Conservation (phyloP, 768 basidiomycete species). For the Mycena capillaripes region DNA sequence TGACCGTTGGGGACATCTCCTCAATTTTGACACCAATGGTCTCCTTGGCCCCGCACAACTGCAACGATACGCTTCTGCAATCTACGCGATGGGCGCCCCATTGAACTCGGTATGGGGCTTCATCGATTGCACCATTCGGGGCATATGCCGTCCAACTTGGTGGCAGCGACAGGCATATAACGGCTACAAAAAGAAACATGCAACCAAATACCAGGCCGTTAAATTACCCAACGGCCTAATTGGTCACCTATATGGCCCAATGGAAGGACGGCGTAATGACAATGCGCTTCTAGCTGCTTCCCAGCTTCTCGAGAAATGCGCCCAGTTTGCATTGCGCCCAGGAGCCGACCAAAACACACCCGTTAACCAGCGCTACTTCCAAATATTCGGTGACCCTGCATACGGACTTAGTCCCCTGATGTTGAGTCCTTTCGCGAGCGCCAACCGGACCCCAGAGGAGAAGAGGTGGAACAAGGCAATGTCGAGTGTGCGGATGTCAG, state of each 20-base stretch:
- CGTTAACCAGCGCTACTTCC: slow-evolving; percentile 27
- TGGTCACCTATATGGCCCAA: slow-evolving; percentile 37
- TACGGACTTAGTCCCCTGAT: slow-evolving; percentile 36
- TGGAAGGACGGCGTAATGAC: slow-evolving; percentile 40
- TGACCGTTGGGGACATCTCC: slow-evolving; percentile 36
- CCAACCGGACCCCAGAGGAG: slow-evolving; percentile 16
- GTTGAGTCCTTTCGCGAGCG: slow-evolving; percentile 33
- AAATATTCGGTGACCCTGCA: slow-evolving; percentile 41
- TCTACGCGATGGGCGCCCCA: slow-evolving; percentile 34
- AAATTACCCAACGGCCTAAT: slow-evolving; percentile 39
- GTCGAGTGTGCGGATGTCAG: slow-evolving; percentile 39
- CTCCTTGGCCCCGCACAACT: slow-evolving; percentile 23
- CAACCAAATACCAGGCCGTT: slow-evolving; percentile 43
- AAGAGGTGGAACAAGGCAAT: slow-evolving; percentile 42
- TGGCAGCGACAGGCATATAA: slow-evolving; percentile 28
- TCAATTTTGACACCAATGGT: slow-evolving; percentile 34
- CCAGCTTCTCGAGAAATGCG: slow-evolving; percentile 23
- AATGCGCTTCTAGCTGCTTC: slow-evolving; percentile 30
- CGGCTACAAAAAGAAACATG: slow-evolving; percentile 46
- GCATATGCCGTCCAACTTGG: slow-evolving; percentile 22
- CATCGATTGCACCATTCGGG: slow-evolving; percentile 42
- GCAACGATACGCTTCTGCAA: slow-evolving; percentile 33
- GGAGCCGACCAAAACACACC: slow-evolving; percentile 22
- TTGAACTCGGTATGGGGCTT: slow-evolving; percentile 35
- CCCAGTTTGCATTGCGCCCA: slow-evolving; percentile 19